Base-by-base conservation (phyloP, 148 eudicot species). In the Rheum nobile region DNA sequence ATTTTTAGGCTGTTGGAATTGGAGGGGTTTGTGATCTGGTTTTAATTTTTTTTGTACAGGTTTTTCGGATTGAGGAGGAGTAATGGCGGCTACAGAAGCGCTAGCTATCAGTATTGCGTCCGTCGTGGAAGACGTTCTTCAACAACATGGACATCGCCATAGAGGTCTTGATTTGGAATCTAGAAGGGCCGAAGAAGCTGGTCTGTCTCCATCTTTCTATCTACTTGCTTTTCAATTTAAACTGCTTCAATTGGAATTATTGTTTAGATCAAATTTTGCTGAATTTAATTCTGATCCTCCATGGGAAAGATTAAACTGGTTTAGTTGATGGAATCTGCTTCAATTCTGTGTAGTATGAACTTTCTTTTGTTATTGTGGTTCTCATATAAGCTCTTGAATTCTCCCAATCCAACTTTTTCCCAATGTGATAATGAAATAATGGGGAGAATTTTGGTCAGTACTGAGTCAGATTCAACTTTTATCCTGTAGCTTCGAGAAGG, bases 101-200 rank as follows among this genome's bases (percentile, higher is more conserved):
- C n/a, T 65, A 2, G 50, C 75, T 52, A 9, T 72, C n/a, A 90
- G 90, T 26, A 92, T 84, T 67, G 90, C 85, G 41, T 85, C 93
- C 4, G 87, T 93, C 26, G 96, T 93, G 75, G 92, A 93, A 71
- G 88, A 83, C 84, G 94, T 93, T 78, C 88, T 93, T 77, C 94
- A 93, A 70, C 93, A 88, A 75, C 97, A 92, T 71, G 96, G 88
- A 0, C 77, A 65, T 74, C 81, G 84, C 7, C 86, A 86, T 12
- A 79, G 84, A 70, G 74, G 63, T 43, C 84, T 88, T 39, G 91
- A 88, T 86, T 86, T 86, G 72, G 92, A 84, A 50, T 85, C 88
- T 24, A 85, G 92, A 19, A 72, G 92, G 68, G 92, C 92, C 0
- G 85, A 86, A 75, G 89, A 86, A 84, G 89, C 92, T 52, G 92